Evolutionary conservation across 495 filamentous ascomycete genomes (phyloP).

Genomic region (Aspergillus ellipticus): DNA sequence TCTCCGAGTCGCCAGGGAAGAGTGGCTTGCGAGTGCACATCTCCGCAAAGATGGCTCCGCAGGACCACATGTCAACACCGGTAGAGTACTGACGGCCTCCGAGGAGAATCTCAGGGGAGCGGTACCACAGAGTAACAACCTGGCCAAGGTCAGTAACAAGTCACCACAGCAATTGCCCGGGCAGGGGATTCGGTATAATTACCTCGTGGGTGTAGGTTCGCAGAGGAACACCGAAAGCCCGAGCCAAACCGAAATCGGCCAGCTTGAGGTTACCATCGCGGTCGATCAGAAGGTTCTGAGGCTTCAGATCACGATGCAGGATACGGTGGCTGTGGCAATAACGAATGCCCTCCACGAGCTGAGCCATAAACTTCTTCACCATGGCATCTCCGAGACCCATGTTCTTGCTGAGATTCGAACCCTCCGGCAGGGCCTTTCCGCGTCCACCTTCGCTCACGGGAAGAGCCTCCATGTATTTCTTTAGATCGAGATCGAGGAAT

Average conservation of each 20-base stretch:
- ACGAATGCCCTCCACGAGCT: slow-evolving; percentile 83
- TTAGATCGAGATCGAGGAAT: slow-evolving; percentile 89
- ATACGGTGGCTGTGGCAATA: slow-evolving; percentile 97
- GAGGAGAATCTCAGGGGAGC: slow-evolving; percentile 94
- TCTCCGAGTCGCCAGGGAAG: slow-evolving; percentile 97
- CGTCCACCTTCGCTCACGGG: slow-evolving; percentile 86
- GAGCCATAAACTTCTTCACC: slow-evolving; percentile 97
- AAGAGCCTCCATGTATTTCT: slow-evolving; percentile 98
- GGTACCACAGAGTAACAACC: slow-evolving; percentile 98
- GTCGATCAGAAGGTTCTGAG: slow-evolving; percentile 95
- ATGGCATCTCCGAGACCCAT: slow-evolving; percentile 84
- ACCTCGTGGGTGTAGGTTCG: slow-evolving; percentile 97
- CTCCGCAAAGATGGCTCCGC: slow-evolving; percentile 98
- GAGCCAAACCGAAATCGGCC: slow-evolving; percentile 93
- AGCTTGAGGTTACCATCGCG: slow-evolving; percentile 94
- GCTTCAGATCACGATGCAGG: slow-evolving; percentile 94
- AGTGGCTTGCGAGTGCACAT: slow-evolving; percentile 98
- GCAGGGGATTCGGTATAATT: slow-evolving; percentile 1
- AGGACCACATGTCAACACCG: slow-evolving; percentile 99
- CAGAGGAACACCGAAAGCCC: slow-evolving; percentile 93
- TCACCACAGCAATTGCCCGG: too few relatives aligned
- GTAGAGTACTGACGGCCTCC: slow-evolving; percentile 97
- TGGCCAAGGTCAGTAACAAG: slow-evolving; percentile 18
- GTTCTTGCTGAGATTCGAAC: slow-evolving; percentile 59
- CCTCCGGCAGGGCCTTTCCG: slow-evolving; percentile 83